Evolutionary conservation across 495 filamentous ascomycete species (phyloP).

Genomic region (Penicillium taxi): DNA sequence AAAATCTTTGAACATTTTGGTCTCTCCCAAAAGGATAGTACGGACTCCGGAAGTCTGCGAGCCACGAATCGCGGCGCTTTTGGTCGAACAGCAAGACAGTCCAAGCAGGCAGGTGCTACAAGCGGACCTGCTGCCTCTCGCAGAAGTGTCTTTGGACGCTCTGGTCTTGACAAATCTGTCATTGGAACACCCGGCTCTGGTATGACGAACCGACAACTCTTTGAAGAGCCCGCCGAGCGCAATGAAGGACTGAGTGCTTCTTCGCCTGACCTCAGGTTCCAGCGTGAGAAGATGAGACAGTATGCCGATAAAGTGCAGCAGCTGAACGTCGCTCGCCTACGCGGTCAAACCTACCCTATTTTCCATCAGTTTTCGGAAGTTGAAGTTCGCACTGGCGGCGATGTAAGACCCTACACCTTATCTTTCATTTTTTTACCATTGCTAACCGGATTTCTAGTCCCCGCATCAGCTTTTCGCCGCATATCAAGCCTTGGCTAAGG

Average conservation of each 20-base stretch:
- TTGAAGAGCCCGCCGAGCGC: conserved; percentile 59
- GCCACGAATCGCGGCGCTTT: conserved; percentile 44
- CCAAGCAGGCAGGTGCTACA: conserved; percentile 24
- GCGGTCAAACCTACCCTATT: conserved; percentile 56
- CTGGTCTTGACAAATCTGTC: conserved; percentile 67
- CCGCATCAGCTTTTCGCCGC: conserved; percentile 64
- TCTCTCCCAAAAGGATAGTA: conserved; percentile 56
- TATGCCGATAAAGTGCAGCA: conserved; percentile 68
- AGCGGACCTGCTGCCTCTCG: conserved; percentile 32
- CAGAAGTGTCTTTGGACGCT: conserved; percentile 63
- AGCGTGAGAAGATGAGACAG: conserved; percentile 70
- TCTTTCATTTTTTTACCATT: not conserved
- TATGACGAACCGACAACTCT: conserved; percentile 45
- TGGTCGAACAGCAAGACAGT: conserved; percentile 47
- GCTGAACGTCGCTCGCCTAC: conserved; percentile 65
- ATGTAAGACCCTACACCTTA: conserved; percentile 33
- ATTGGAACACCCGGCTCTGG: conserved; percentile 67
- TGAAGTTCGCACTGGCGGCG: conserved; percentile 58
- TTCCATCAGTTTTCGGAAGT: conserved; percentile 64
- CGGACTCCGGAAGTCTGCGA: conserved; percentile 32
- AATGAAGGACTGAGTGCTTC: conserved; percentile 30
- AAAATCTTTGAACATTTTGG: conserved; percentile 95
- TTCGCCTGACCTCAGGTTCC: conserved; percentile 59
- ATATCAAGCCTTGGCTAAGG: conserved; percentile 67
- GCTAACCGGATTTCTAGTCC: conserved; percentile 30